Percentiles rank a stretch among this genome's conserved stretches.
These are phyloP conservation scores for Yarrowia osloensis DNA, from an alignment of 805 yeast genomes.

Conservation along the genomic window DNA sequence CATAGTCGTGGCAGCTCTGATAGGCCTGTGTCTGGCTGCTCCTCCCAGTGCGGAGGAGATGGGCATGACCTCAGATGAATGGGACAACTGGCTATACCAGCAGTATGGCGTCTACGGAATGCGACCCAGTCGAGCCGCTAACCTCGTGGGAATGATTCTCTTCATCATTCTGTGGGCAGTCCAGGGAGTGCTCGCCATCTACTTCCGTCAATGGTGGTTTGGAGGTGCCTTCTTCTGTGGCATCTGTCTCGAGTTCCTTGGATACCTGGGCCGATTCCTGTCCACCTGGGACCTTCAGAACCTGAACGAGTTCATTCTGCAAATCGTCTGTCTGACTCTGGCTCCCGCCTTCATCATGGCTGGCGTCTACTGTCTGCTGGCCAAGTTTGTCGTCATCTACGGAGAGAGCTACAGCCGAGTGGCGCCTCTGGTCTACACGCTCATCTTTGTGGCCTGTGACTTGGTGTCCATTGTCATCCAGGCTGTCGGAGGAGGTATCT, in stretches of 20 bases:
- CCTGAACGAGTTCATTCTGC: slow-evolving; percentile 55
- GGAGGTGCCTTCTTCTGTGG: slow-evolving; percentile 54
- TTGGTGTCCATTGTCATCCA: slow-evolving; percentile 64
- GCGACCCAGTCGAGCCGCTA: slow-evolving; percentile 58
- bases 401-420: slow-evolving; percentile 56
- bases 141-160: slow-evolving; percentile 56
- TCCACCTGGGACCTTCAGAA: slow-evolving; percentile 43
- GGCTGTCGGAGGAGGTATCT: slow-evolving; percentile 75
- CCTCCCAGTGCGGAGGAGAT: slow-evolving; percentile 15
- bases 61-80: background rate
- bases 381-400: slow-evolving; percentile 60
- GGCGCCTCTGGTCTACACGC: slow-evolving; percentile 60
- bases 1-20: background rate
- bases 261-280: slow-evolving; percentile 64
- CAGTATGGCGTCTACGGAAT: slow-evolving; percentile 41
- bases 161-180: slow-evolving; percentile 52
- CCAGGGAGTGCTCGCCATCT: slow-evolving; percentile 50
- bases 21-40: slow-evolving; percentile 1
- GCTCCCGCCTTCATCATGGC: slow-evolving; percentile 87
- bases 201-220: slow-evolving; percentile 65
- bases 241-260: slow-evolving; percentile 60
- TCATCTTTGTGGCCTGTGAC: slow-evolving; percentile 70
- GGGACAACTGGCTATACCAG: background rate
- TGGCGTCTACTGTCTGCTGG: slow-evolving; percentile 72
- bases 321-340: slow-evolving; percentile 66